These are phyloP conservation scores for Glaciozyma antarctica DNA, from an alignment of 768 basidiomycete genomes.

Conservation along the genomic window DNA sequence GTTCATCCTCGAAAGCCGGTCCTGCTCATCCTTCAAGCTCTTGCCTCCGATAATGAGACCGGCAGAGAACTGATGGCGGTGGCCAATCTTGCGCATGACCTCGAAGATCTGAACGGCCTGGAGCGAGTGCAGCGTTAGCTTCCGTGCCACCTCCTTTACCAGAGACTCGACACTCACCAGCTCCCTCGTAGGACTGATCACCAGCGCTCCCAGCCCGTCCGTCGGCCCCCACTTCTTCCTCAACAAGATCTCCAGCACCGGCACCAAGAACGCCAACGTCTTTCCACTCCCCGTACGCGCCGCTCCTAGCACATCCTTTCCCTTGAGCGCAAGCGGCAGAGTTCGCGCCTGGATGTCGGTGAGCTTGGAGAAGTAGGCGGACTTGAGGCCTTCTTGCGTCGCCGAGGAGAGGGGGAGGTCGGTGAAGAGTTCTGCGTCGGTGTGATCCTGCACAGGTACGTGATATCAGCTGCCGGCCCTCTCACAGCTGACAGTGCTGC, in stretches of 20 bases:
- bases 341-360: constrained; percentile 51
- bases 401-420: constrained; percentile 68
- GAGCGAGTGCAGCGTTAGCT: not conserved
- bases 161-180: constrained; percentile 49
- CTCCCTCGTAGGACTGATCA: constrained; percentile 90
- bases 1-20: constrained; percentile 84
- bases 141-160: not conserved
- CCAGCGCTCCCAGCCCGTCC: constrained; percentile 72
- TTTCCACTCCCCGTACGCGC: constrained; percentile 66
- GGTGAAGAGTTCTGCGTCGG: constrained; percentile 51
- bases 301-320: constrained; percentile 58
- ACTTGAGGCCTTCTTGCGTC: constrained; percentile 58
- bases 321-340: constrained; percentile 54
- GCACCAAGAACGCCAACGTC: constrained; percentile 63
- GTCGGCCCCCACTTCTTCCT: constrained; percentile 61
- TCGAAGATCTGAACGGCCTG: constrained; percentile 98
- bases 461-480: constrained; percentile 41
- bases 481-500: not conserved
- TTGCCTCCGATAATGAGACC: constrained; percentile 95
- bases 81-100: constrained; percentile 83
- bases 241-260: constrained; percentile 56
- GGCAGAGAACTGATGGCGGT: constrained; percentile 82
- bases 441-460: constrained; percentile 38
- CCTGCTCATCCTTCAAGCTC: constrained; percentile 78
- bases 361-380: constrained; percentile 25